Base-by-base conservation (phyloP, 2,329 filamentous ascomycete species). In the Sporothrix sp. region DNA sequence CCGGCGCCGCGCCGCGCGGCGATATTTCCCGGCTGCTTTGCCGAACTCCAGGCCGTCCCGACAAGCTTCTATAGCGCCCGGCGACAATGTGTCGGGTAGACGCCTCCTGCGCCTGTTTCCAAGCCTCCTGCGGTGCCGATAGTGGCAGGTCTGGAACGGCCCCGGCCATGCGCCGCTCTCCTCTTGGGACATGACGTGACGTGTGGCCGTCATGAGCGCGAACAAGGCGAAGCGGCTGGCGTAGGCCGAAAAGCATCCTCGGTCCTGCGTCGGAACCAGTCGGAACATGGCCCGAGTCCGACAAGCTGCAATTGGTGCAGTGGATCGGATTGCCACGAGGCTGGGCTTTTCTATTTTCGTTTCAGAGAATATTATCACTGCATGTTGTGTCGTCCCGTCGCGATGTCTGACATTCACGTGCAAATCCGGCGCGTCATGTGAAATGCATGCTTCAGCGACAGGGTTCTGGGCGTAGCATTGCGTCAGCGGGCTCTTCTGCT, bases 371-470 rank as follows among this genome's bases (percentile, higher is more conserved):
- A n/a, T n/a, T n/a, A n/a, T n/a, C n/a, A n/a, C n/a, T 30, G 7
- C 16, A 11, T 9, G 10, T 25, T n/a, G 13, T 16, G 20, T 45
- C 21, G 20, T 35, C 30, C 9, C 30, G n/a, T n/a, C n/a, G n/a
- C 35, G 30, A 38, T 25, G 35, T 38, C 13, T 44, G 39, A 37
- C 18, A 37, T 52, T 52, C 50, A 52, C 50, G 50, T 52, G 50
- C 45, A 48, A 52, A 48, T 48, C 38, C 44, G 42, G 14, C n/a
- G 7, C 18, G 28, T 32, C 48, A 50, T 44, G 48, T 50, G 48
- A 44, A 37, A 16, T 13, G 20, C n/a, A n/a, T n/a, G n/a, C n/a
- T n/a, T n/a, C n/a, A n/a, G n/a, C n/a, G n/a, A n/a, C n/a, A n/a
- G n/a, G n/a, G n/a, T n/a, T n/a, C n/a, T n/a, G n/a, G n/a, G n/a